Conservation (phyloP, 768 basidiomycete species). For the Rhodocollybia butyracea region DNA sequence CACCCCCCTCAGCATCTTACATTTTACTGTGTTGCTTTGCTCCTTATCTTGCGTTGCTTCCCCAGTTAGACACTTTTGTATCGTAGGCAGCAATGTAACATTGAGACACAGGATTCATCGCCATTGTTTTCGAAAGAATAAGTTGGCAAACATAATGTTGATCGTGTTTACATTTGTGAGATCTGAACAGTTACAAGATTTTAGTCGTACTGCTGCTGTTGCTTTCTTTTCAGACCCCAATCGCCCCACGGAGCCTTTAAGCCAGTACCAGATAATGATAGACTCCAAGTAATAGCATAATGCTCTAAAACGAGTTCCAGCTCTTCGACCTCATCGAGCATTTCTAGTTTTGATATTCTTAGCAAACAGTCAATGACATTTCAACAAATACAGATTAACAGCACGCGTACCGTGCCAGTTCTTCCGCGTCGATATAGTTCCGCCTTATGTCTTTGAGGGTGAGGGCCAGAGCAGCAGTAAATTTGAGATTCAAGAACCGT, state of each 20-base stretch:
- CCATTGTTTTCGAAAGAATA: neutral
- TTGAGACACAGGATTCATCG: neutral
- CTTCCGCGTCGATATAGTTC: slow-evolving; percentile 40
- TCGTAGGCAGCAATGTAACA: slow-evolving; percentile 5
- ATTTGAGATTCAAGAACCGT: slow-evolving; percentile 60
- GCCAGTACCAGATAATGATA: slow-evolving; percentile 15
- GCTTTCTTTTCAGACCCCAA: slow-evolving; percentile 31
- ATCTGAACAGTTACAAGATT: neutral
- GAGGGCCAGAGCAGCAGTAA: slow-evolving; percentile 50
- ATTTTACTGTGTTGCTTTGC: neutral
- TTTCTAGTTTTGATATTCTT: slow-evolving; percentile 78
- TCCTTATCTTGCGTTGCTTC: neutral
- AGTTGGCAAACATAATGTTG: neutral
- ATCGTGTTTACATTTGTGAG: no score
- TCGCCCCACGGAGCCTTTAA: slow-evolving; percentile 22
- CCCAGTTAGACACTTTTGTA: neutral
- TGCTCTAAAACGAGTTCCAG: slow-evolving; percentile 86
- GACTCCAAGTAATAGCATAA: slow-evolving; percentile 84
- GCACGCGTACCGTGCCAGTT: slow-evolving; percentile 55
- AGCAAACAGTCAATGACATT: neutral
- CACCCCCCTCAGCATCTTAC: neutral
- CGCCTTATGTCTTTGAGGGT: slow-evolving; percentile 70
- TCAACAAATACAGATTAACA: neutral
- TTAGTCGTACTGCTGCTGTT: neutral
- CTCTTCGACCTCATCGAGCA: slow-evolving; percentile 94